These are phyloP conservation scores for Chlamydomonas eustigma DNA, from an alignment of 139 green algal genomes.

Conservation along the genomic window DNA sequence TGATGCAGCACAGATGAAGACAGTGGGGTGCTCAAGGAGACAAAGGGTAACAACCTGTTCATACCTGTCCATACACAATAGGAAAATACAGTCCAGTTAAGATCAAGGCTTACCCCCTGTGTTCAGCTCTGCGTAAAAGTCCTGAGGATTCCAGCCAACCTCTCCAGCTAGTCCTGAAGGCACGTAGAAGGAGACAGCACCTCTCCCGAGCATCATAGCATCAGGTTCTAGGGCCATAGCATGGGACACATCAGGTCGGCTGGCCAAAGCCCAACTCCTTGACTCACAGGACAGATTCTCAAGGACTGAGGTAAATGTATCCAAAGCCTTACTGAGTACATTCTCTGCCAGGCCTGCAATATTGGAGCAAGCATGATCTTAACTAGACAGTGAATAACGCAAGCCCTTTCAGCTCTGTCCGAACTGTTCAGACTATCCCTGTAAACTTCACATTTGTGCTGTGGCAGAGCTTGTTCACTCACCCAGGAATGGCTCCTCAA, in stretches of 20 bases:
- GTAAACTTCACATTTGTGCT: not conserved
- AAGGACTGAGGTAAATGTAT: conserved; percentile 39
- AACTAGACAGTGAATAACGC: no score
- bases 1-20: no score
- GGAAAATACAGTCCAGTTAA: no score
- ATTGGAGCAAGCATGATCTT: no score
- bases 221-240: conserved; percentile 9
- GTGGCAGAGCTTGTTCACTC: not conserved
- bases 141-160: not conserved
- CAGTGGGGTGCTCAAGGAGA: no score
- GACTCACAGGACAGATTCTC: not conserved
- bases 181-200: conserved; percentile 1
- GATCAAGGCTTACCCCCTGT: no score
- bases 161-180: not conserved
- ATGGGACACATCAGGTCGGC: conserved; percentile 25
- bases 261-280: conserved; percentile 21
- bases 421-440: no score
- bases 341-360: conserved; percentile 63
- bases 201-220: not conserved
- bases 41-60: no score
- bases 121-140: no score
- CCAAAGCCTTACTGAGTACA: conserved; percentile 54
- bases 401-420: no score
- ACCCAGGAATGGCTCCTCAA: conserved; percentile 39
- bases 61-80: no score